phyloP scores from a whole-genome alignment of 140 eudicot species.

The Erigeron philadelphicus region DNA sequence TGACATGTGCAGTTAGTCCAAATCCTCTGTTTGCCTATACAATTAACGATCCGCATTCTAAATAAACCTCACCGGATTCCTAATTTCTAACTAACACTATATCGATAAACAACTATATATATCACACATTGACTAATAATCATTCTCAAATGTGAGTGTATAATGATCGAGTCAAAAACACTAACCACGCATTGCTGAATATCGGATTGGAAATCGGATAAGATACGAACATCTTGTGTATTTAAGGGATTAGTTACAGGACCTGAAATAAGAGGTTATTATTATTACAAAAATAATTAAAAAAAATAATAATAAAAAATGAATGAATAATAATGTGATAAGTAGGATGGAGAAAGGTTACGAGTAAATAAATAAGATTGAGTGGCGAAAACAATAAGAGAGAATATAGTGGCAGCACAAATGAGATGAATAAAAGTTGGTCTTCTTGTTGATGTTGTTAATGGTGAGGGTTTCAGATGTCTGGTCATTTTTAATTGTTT shows the following conservation, averaged over 20 bases:
- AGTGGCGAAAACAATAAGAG: slow-evolving; percentile 53
- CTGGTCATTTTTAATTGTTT: slow-evolving; percentile 33
- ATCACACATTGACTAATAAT: too few species aligned
- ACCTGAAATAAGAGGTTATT: slow-evolving; percentile 31
- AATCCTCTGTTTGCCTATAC: slow-evolving; percentile 95
- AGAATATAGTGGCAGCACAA: slow-evolving; percentile 57
- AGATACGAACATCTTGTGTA: slow-evolving; percentile 44
- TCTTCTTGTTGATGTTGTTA: slow-evolving; percentile 32
- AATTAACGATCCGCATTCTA: not conserved
- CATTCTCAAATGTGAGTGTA: too few species aligned
- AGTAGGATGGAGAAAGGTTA: slow-evolving; percentile 3
- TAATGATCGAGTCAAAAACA: not conserved
- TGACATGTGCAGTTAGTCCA: slow-evolving; percentile 85
- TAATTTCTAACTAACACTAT: not conserved
- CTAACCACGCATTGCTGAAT: slow-evolving; percentile 93
- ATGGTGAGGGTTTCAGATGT: slow-evolving; percentile 29
- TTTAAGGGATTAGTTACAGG: slow-evolving; percentile 19
- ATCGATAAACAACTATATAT: not conserved
- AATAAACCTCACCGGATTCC: slow-evolving; percentile 8
- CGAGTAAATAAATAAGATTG: slow-evolving; percentile 59
- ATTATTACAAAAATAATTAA: too few species aligned
- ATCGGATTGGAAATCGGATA: slow-evolving; percentile 61
- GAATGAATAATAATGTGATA: not conserved
- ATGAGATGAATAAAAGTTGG: slow-evolving; percentile 53
- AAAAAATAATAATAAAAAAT: not conserved